Conservation (phyloP, 495 filamentous ascomycete species). For the Lichina pygmaea region DNA sequence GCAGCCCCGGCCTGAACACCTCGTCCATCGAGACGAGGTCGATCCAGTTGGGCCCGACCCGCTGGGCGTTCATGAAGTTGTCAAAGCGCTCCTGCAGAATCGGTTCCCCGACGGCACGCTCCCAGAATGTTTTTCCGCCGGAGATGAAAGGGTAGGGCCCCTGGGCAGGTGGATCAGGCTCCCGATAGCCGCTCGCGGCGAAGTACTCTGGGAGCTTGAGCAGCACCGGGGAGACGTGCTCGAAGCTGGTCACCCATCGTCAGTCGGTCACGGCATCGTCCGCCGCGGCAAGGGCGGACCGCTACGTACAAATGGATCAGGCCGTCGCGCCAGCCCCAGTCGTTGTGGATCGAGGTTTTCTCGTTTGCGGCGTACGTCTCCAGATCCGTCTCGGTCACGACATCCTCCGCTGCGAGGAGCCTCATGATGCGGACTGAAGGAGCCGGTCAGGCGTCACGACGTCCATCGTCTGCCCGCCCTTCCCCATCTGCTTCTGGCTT, state of each 20-base stretch:
- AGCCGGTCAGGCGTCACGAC: neutral
- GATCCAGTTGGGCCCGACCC: neutral
- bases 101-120: constrained; percentile 3
- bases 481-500: neutral
- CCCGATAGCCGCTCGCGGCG: neutral
- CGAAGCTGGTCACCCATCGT: neutral
- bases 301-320: neutral
- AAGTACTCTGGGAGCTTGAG: neutral
- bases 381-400: neutral
- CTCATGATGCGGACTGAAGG: neutral
- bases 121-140: constrained; percentile 5
- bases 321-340: neutral
- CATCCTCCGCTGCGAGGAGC: neutral
- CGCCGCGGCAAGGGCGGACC: neutral
- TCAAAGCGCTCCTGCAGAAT: constrained; percentile 5
- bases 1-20: constrained; percentile 2
- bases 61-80: constrained; percentile 5
- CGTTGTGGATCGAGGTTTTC: neutral
- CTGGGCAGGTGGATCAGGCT: constrained; percentile 5
- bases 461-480: no score
- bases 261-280: no score
- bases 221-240: neutral
- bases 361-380: neutral
- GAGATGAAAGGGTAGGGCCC: constrained; percentile 8
- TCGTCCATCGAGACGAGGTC: constrained; percentile 5